Percentiles rank a stretch among this genome's conserved stretches.
These are phyloP conservation scores for Linnemannia exigua DNA, from an alignment of 192 early-diverging fungal genomes.

Conservation along the genomic window DNA sequence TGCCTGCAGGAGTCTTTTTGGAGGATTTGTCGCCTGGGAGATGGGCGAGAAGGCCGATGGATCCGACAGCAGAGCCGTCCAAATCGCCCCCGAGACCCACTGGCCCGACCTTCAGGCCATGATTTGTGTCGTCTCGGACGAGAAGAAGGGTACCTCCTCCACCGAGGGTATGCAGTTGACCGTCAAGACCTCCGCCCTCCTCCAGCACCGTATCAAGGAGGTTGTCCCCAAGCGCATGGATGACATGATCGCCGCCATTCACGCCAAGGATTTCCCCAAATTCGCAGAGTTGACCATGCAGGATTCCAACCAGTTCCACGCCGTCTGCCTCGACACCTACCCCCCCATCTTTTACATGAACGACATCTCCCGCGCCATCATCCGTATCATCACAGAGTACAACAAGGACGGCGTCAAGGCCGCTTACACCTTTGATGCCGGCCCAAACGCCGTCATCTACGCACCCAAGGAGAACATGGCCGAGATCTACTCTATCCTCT, in stretches of 20 bases:
- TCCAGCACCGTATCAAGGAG: conserved; percentile 84
- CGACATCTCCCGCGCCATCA: conserved; percentile 92
- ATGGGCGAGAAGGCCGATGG: conserved; percentile 89
- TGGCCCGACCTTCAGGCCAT: conserved; percentile 98
- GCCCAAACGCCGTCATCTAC: conserved; percentile 99
- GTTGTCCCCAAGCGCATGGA: conserved; percentile 95
- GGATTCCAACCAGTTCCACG: conserved; percentile 99
- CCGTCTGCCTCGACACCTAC: conserved; percentile 97
- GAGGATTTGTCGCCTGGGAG: conserved; percentile 99
- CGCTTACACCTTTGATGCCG: conserved; percentile 99
- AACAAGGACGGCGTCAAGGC: conserved; percentile 81
- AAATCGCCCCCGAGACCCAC: conserved; percentile 90
- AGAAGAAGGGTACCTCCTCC: conserved; percentile 90
- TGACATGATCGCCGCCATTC: conserved; percentile 91
- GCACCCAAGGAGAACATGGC: conserved; percentile 83
- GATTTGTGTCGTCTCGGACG: conserved; percentile 94
- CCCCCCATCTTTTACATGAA: conserved; percentile 99
- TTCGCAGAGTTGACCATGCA: conserved; percentile 98
- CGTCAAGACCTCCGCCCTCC: conserved; percentile 90
- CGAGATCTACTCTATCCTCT: conserved; percentile 88
- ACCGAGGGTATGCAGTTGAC: conserved; percentile 99
- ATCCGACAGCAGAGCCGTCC: conserved; percentile 89
- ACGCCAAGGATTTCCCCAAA: conserved; percentile 82
- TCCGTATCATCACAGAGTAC: conserved; percentile 87
- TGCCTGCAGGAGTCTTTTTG: conserved; percentile 97